phyloP scores from a whole-genome alignment of 129 eudicot genomes.

The Artemisia argyi region DNA sequence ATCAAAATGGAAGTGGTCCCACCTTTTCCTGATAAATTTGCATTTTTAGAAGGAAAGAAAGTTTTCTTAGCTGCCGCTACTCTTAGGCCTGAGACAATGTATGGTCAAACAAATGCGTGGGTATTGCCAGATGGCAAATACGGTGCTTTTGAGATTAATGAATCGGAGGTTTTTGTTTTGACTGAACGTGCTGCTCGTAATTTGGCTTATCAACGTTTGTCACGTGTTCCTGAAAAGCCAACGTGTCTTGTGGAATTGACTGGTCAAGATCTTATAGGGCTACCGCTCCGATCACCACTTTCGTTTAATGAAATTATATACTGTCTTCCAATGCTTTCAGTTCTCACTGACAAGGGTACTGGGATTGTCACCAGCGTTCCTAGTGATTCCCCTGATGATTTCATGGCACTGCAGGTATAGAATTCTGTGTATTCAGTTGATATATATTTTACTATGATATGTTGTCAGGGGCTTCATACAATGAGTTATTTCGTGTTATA shows the following conservation, averaged over 20 bases:
- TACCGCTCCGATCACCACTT: slow-evolving; percentile 72
- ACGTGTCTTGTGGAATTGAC: slow-evolving; percentile 74
- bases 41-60: slow-evolving; percentile 66
- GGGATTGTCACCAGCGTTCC: slow-evolving; percentile 92
- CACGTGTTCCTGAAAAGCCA: slow-evolving; percentile 64
- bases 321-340: slow-evolving; percentile 78
- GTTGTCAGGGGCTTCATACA: slow-evolving; percentile 39
- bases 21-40: slow-evolving; percentile 75
- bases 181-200: slow-evolving; percentile 70
- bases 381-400: slow-evolving; percentile 93
- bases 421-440: background rate
- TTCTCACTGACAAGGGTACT: slow-evolving; percentile 88
- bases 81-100: slow-evolving; percentile 87
- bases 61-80: slow-evolving; percentile 89
- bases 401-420: slow-evolving; percentile 58
- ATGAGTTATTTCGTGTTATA: too few relatives aligned
- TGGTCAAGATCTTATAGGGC: slow-evolving; percentile 84
- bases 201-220: slow-evolving; percentile 70
- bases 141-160: slow-evolving; percentile 85
- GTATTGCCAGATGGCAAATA: slow-evolving; percentile 80
- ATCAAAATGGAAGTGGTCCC: slow-evolving; percentile 83
- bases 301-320: slow-evolving; percentile 64
- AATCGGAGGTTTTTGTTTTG: slow-evolving; percentile 58
- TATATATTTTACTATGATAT: slow-evolving; percentile 7
- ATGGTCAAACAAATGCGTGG: slow-evolving; percentile 89